Conservation (phyloP, 176 grass and related monocot genomes). For the Triticum aestivum region DNA sequence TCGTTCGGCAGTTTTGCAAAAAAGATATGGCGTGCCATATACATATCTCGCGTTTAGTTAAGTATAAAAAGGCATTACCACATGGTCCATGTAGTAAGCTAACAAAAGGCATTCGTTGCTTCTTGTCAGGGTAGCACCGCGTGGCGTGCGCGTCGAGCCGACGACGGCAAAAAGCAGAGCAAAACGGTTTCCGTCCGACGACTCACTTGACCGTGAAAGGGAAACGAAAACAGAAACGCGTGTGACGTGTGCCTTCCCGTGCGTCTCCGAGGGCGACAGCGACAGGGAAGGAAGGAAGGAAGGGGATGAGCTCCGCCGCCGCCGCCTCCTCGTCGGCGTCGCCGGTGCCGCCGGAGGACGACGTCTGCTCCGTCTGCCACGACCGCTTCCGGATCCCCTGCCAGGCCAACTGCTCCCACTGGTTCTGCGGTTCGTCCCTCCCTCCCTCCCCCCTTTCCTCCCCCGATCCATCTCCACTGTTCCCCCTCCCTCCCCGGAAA, state of each 20-base stretch:
- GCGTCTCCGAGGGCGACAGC: background rate
- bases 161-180: background rate
- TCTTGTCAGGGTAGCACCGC: too few species aligned
- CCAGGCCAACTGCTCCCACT: constrained; percentile 98
- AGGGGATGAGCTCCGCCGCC: constrained; percentile 31
- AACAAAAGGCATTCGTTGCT: too few species aligned
- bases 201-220: background rate
- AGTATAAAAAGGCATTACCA: too few species aligned
- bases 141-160: background rate
- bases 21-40: too few species aligned
- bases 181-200: background rate
- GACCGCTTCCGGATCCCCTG: constrained; percentile 73
- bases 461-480: background rate
- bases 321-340: constrained; percentile 33
- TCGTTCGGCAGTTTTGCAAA: too few species aligned
- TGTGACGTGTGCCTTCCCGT: background rate
- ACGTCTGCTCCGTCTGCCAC: constrained; percentile 87
- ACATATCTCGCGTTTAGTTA: too few species aligned
- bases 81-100: too few species aligned
- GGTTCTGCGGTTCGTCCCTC: constrained; percentile 78
- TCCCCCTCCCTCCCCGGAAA: background rate
- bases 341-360: constrained; percentile 76
- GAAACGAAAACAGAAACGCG: background rate
- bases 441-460: background rate
- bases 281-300: background rate